Evolutionary conservation across 2,329 filamentous ascomycete species (phyloP).

Genomic region (Venturia oleaginea): DNA sequence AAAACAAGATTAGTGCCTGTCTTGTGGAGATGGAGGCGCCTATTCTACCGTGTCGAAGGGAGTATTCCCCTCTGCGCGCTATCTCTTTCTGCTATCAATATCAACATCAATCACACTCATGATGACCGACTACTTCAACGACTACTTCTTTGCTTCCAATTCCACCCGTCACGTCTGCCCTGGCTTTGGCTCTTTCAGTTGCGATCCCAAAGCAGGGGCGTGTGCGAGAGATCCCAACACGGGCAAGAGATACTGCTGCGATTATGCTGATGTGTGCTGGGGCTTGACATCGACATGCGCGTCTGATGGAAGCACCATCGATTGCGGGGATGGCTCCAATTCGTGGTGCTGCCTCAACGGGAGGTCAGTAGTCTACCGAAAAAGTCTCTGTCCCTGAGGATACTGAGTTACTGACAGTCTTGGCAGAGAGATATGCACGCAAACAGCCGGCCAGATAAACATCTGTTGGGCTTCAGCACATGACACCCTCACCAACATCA

Average conservation of each 20-base stretch:
- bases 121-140: not conserved
- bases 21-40: not conserved
- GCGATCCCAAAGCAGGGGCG: not conserved
- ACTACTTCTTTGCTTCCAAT: not conserved
- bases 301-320: not conserved
- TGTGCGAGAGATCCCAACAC: not conserved
- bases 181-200: not conserved
- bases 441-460: not conserved
- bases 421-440: not conserved
- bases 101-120: no score
- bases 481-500: not conserved
- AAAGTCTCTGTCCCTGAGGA: not conserved
- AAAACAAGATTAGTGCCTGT: not conserved
- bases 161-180: not conserved
- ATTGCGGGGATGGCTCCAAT: not conserved
- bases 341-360: not conserved
- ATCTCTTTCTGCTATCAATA: no score
- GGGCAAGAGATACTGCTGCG: not conserved
- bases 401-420: not conserved
- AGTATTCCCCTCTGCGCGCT: not conserved
- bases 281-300: not conserved
- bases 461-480: not conserved
- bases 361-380: not conserved
- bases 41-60: not conserved
- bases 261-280: not conserved